phyloP scores from a whole-genome alignment of 768 basidiomycete genomes.

The Mycena capillaripes region DNA sequence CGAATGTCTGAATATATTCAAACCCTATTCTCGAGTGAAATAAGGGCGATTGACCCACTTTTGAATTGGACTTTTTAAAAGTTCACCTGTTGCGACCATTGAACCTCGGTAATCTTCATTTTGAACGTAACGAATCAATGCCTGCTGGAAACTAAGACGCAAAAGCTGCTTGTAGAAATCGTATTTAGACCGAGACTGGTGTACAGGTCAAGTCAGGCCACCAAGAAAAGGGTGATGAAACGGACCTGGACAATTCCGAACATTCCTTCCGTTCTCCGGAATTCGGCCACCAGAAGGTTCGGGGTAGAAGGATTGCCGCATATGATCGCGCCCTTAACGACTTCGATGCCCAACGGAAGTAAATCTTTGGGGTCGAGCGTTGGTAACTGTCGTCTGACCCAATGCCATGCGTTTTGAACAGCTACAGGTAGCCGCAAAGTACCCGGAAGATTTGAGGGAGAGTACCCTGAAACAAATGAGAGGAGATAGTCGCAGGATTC shows the following conservation, averaged over 20 bases:
- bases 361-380: conserved; percentile 84
- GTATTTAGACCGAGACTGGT: conserved; percentile 81
- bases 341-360: conserved; percentile 86
- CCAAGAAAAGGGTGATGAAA: conserved; percentile 18
- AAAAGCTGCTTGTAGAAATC: conserved; percentile 89
- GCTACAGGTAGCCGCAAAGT: conserved; percentile 51
- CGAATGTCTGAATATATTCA: conserved; percentile 45
- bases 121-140: conserved; percentile 74
- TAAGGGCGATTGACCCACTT: conserved; percentile 50
- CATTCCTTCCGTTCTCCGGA: conserved; percentile 81
- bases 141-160: conserved; percentile 77
- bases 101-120: conserved; percentile 82
- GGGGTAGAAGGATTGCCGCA: conserved; percentile 91
- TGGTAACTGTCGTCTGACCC: conserved; percentile 75
- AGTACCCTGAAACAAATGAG: conserved; percentile 43
- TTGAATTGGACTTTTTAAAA: conserved; percentile 69
- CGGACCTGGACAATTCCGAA: conserved; percentile 84
- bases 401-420: conserved; percentile 59
- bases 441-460: conserved; percentile 46
- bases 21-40: neutral
- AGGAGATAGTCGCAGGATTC: neutral
- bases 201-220: conserved; percentile 19
- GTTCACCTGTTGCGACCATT: conserved; percentile 76
- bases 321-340: conserved; percentile 85
- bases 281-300: conserved; percentile 85